A percentile compares a stretch with the other conserved stretches of the same genome.
Conservation (phyloP, 2,329 filamentous ascomycete species). For the Pseudocercospora cruenta region DNA sequence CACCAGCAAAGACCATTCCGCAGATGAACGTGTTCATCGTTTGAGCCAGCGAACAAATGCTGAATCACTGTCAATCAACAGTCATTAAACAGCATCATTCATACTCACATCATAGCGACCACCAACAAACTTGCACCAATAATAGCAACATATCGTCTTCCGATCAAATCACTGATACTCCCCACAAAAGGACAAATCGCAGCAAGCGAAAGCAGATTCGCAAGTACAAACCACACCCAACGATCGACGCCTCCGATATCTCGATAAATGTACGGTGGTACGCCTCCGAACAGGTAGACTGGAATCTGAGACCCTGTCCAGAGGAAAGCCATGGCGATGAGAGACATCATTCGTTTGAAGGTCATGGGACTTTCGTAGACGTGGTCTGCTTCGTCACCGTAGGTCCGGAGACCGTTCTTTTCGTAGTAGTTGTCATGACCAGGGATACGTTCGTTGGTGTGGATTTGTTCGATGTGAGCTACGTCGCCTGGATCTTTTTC, state of each 20-base stretch:
- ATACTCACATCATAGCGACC: conserved; percentile 56
- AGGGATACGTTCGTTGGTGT: conserved; percentile 43
- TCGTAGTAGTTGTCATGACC: conserved; percentile 51
- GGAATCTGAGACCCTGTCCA: conserved; percentile 66
- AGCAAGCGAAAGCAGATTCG: conserved; percentile 59
- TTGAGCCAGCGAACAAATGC: conserved; percentile 59
- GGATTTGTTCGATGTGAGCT: conserved; percentile 41
- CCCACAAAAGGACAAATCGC: conserved; percentile 67
- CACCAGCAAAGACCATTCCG: conserved; percentile 64
- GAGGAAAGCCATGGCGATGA: conserved; percentile 62
- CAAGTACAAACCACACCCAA: conserved; percentile 52
- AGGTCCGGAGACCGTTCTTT: conserved; percentile 50
- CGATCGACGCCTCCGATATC: conserved; percentile 28
- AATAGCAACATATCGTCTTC: conserved; percentile 63
- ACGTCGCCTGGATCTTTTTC: conserved; percentile 10
- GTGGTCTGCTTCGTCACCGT: conserved; percentile 51
- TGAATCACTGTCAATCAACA: neutral
- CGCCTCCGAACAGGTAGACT: conserved; percentile 50
- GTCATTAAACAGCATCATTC: neutral
- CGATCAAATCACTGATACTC: conserved; percentile 64
- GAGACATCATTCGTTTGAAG: conserved; percentile 56
- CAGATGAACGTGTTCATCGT: conserved; percentile 61
- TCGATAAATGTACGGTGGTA: conserved; percentile 29
- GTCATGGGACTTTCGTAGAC: conserved; percentile 48
- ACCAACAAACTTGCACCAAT: conserved; percentile 58